Evolutionary conservation across 2,329 filamentous ascomycete species (phyloP).

Genomic region (Didymella glomerata): DNA sequence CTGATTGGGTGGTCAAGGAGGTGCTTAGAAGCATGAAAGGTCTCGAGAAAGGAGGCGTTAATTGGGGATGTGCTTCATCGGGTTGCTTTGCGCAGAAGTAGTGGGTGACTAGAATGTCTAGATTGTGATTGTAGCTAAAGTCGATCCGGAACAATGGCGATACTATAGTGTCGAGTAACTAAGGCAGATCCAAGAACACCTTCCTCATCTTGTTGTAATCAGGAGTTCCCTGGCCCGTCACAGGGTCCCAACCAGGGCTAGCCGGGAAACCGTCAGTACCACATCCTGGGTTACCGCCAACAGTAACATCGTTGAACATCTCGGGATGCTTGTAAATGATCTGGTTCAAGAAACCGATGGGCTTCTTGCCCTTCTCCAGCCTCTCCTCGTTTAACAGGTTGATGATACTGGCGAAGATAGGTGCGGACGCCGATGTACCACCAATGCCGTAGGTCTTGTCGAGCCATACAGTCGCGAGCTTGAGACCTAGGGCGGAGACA

Average conservation of each 20-base stretch:
- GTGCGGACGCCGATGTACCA: constrained; percentile 64
- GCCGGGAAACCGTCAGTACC: constrained; percentile 40
- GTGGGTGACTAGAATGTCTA: background rate
- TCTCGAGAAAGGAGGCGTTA: constrained; percentile 6
- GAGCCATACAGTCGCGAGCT: constrained; percentile 51
- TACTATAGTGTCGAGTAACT: background rate
- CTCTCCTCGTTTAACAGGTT: constrained; percentile 68
- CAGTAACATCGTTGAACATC: constrained; percentile 55
- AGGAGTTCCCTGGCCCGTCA: constrained; percentile 34
- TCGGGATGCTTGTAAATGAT: constrained; percentile 61
- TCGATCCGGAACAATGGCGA: background rate
- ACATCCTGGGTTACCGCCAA: constrained; percentile 46
- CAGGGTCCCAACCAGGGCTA: constrained; percentile 40
- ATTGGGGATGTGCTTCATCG: background rate
- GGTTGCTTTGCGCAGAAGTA: constrained; percentile 8
- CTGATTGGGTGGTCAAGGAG: constrained; percentile 1
- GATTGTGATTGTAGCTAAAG: background rate
- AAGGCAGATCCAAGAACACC: constrained; percentile 23
- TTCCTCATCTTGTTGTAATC: constrained; percentile 30
- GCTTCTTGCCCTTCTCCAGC: constrained; percentile 56
- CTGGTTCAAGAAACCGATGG: constrained; percentile 66
- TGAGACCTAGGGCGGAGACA: constrained; percentile 64
- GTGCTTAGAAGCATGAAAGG: constrained; percentile 1
- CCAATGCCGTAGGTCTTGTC: constrained; percentile 47
- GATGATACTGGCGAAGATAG: constrained; percentile 65